Conservation (phyloP, 2,329 filamentous ascomycete genomes). For the Podosphaera leucotricha region DNA sequence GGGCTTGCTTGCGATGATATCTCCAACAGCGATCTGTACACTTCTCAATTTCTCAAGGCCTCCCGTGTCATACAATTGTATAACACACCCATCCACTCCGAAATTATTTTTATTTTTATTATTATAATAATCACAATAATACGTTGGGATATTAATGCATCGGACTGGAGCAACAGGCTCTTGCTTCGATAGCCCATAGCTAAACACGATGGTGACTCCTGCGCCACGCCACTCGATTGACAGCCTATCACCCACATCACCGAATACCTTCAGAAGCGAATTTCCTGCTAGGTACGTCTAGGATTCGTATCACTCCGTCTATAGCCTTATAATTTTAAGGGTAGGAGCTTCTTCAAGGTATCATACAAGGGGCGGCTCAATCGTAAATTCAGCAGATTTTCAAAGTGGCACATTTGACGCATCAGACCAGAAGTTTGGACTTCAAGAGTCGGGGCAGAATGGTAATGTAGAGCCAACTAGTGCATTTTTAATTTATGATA, state of each 20-base stretch:
- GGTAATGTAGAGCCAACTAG: constrained; percentile 23
- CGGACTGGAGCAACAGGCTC: background rate
- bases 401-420: constrained; percentile 55
- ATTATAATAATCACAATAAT: no score
- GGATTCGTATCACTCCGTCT: no score
- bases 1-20: no score
- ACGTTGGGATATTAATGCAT: no score
- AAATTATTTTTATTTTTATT: background rate
- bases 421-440: constrained; percentile 29
- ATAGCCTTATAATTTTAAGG: constrained; percentile 16
- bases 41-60: background rate
- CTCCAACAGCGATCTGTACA: background rate
- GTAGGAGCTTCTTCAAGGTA: constrained; percentile 17
- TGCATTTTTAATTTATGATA: background rate
- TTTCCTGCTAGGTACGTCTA: constrained; percentile 27
- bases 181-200: background rate
- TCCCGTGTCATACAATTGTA: background rate
- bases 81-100: background rate
- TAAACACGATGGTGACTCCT: constrained; percentile 19
- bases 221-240: constrained; percentile 23
- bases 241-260: constrained; percentile 20
- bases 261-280: constrained; percentile 19
- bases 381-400: constrained; percentile 66
- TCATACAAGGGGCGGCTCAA: constrained; percentile 48
- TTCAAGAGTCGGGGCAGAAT: constrained; percentile 62